Evolutionary conservation across 169 alveolate genomes (phyloP), one percentile per base, ranked within the genome.

Genomic region (Plasmodium yoelii): DNA sequence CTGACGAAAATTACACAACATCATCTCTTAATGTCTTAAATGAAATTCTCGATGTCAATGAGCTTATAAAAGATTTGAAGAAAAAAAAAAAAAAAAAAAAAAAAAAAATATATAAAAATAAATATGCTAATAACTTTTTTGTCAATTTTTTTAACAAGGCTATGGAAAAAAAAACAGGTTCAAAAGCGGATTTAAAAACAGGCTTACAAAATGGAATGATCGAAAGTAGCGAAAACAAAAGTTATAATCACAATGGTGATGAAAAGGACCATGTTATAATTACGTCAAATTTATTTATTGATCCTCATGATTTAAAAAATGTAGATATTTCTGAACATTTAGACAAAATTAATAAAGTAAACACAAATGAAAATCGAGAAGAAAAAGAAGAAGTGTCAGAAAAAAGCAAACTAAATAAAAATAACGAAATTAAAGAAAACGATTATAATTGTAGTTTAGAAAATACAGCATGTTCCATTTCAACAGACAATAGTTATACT

Each of bases 61-160:
- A 77, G 26, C 44, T 77, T 7, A 77, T 77, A 8, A 77, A 77
- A 64, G 88, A 77, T 24, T 24, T 77, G 88, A 77, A 61, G 26
- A 77, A 63, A 77, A 64, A 26, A 24, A 77, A 77, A 63, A 77
- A 64, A 18, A 1, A 57, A 18, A 1, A 57, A 19, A 77, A 68
- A 22, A 47, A 69, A 46, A 77, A 77, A 53, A 34, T 18, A 1
- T 63, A 44, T 4, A 63, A 22, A 46, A 77, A 77, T 47, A 77
- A 77, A 64, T 77, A 64, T 56, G 88, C 77, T 9, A 69, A 77
- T 77, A 55, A 46, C 5, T 56, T 63, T 7, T 49, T 77, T 22
- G 19, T 49, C 1, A 63, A 42, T 9, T 46, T 77, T 22, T 77
- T 77, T 39, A 49, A 77, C 26, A 64, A 22, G 51, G 24, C 61